Evolutionary conservation across 495 filamentous ascomycete genomes (phyloP).

Genomic region (Neurospora sp.): DNA sequence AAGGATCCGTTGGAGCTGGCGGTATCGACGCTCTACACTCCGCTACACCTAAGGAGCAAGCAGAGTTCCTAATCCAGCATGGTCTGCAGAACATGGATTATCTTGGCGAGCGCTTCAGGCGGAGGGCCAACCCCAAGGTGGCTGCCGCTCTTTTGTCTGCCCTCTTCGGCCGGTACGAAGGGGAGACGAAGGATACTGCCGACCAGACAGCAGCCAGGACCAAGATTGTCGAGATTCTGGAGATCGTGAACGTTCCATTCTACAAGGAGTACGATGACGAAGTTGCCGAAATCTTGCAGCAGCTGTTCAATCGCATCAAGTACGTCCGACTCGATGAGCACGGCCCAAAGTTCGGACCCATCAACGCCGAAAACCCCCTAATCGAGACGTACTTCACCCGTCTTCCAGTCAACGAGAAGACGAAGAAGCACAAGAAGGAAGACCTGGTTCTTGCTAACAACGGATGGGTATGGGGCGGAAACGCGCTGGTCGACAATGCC

Average conservation of each 20-base stretch:
- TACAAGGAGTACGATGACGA: conserved; percentile 89
- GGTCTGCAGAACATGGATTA: conserved; percentile 59
- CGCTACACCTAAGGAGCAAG: conserved; percentile 34
- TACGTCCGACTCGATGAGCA: conserved; percentile 86
- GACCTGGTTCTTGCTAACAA: conserved; percentile 86
- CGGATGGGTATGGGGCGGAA: conserved; percentile 97
- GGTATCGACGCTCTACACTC: conserved; percentile 36
- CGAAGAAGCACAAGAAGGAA: conserved; percentile 64
- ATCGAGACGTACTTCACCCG: conserved; percentile 95
- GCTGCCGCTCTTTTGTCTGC: conserved; percentile 59
- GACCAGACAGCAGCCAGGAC: conserved; percentile 38
- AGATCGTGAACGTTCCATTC: conserved; percentile 76
- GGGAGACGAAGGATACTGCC: conserved; percentile 28
- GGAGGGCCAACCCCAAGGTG: conserved; percentile 53
- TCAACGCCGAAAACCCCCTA: conserved; percentile 66
- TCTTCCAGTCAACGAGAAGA: conserved; percentile 68
- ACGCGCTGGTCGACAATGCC: conserved; percentile 87
- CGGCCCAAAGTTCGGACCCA: conserved; percentile 77
- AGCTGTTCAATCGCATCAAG: conserved; percentile 87
- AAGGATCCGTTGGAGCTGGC: conserved; percentile 30
- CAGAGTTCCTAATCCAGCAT: conserved; percentile 41
- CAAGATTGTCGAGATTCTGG: conserved; percentile 53
- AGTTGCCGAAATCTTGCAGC: conserved; percentile 70
- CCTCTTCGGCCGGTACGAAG: conserved; percentile 58
- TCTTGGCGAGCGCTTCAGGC: conserved; percentile 67